Conservation (phyloP, 23 red algal genomes). For the Gracilaria vermiculophylla region DNA sequence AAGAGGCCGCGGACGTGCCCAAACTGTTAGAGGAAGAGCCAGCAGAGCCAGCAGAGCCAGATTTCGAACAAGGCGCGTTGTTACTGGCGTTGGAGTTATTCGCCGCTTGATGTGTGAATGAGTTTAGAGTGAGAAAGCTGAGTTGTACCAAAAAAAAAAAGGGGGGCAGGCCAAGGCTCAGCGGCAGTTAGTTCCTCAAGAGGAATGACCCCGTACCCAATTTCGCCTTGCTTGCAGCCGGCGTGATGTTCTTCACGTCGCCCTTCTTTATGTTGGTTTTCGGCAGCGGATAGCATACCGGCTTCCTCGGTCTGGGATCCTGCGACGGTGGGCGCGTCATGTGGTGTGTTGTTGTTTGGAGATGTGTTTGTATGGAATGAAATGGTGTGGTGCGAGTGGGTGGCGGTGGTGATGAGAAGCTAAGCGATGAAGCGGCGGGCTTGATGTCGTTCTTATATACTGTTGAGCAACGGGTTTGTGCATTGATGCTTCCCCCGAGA, state of each 20-base stretch:
- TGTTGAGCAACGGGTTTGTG: background rate
- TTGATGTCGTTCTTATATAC: background rate
- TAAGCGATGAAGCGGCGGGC: too few relatives aligned
- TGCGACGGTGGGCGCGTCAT: background rate
- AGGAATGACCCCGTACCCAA: background rate
- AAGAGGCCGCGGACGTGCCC: background rate
- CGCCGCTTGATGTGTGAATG: background rate
- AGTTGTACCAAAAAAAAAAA: background rate
- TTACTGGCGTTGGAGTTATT: background rate
- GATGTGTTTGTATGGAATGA: too few relatives aligned
- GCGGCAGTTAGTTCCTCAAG: background rate
- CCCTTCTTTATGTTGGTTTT: constrained; percentile 8
- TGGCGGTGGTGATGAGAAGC: too few relatives aligned
- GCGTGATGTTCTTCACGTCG: constrained; percentile 6
- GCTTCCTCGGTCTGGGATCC: constrained; percentile 1
- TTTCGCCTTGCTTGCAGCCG: background rate
- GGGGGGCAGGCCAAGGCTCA: background rate
- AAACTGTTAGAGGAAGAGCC: too few relatives aligned
- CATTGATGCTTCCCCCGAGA: background rate
- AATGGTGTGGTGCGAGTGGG: too few relatives aligned
- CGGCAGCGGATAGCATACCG: background rate
- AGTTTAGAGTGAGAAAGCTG: background rate
- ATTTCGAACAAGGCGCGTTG: background rate
- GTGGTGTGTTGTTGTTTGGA: too few relatives aligned
- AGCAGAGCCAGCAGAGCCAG: too few relatives aligned